phyloP scores from a whole-genome alignment of 805 yeast species.

The Yarrowia deformans region DNA sequence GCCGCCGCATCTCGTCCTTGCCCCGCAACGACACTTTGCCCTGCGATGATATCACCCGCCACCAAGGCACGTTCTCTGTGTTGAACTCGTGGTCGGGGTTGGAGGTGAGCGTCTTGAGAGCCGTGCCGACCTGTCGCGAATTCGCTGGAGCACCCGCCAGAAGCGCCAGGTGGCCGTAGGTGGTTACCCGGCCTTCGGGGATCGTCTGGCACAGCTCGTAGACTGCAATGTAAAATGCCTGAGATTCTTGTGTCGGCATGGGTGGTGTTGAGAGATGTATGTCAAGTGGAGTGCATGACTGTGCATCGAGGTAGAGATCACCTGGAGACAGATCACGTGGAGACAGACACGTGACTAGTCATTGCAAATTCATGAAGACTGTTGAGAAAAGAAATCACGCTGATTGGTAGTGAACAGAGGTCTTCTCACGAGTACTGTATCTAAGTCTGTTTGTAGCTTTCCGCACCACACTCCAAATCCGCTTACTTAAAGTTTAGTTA shows the following conservation, averaged over 20 bases:
- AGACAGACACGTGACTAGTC: too few relatives aligned
- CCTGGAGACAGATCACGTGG: too few relatives aligned
- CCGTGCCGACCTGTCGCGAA: constrained; percentile 76
- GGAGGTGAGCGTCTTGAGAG: constrained; percentile 62
- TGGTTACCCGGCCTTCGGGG: constrained; percentile 70
- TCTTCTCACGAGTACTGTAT: too few relatives aligned
- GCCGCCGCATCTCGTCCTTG: constrained; percentile 56
- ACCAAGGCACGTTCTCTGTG: constrained; percentile 69
- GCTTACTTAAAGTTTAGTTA: too few relatives aligned
- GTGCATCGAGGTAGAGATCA: not conserved
- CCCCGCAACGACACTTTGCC: constrained; percentile 64
- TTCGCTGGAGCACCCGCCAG: constrained; percentile 67
- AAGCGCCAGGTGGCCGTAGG: constrained; percentile 80
- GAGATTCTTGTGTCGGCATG: constrained; percentile 54
- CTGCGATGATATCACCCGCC: constrained; percentile 73
- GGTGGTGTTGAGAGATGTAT: not conserved
- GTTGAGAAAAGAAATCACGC: too few relatives aligned
- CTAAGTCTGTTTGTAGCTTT: too few relatives aligned
- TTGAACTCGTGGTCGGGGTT: constrained; percentile 45
- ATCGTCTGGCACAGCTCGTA: constrained; percentile 60
- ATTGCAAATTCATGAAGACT: too few relatives aligned
- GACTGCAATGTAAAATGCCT: constrained; percentile 67
- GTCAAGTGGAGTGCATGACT: not conserved
- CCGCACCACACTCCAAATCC: too few relatives aligned
- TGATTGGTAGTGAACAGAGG: too few relatives aligned